These are phyloP conservation scores for Aureobasidium leucospermi DNA, from an alignment of 2,329 filamentous ascomycete genomes.

Conservation along the genomic window DNA sequence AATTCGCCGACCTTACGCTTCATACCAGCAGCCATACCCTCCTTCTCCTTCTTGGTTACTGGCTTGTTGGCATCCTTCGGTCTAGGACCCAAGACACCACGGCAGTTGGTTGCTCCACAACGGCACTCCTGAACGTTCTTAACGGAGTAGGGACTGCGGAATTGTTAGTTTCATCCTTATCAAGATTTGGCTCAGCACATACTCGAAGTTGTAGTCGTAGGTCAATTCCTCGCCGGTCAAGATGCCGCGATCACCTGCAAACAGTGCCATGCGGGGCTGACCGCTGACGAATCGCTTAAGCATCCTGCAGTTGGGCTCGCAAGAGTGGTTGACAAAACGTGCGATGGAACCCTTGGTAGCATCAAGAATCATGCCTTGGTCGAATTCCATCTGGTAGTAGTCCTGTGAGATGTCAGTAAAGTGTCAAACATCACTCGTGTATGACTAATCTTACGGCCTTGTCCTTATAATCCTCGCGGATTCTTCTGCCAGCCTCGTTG, in stretches of 20 bases:
- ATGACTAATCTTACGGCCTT: slow-evolving; percentile 61
- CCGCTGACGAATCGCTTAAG: slow-evolving; percentile 95
- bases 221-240: slow-evolving; percentile 94
- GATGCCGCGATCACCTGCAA: slow-evolving; percentile 82
- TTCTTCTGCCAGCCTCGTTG: slow-evolving; percentile 83
- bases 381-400: slow-evolving; percentile 98
- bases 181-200: slow-evolving; percentile 33
- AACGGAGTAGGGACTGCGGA: slow-evolving; percentile 47
- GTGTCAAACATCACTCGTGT: background rate
- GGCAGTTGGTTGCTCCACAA: slow-evolving; percentile 52
- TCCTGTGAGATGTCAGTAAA: slow-evolving; percentile 49
- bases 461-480: slow-evolving; percentile 89
- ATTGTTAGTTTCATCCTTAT: background rate
- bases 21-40: slow-evolving; percentile 13
- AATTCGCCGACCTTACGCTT: slow-evolving; percentile 13
- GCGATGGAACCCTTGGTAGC: slow-evolving; percentile 93
- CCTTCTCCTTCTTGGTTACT: slow-evolving; percentile 13
- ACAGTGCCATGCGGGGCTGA: slow-evolving; percentile 92
- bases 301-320: slow-evolving; percentile 89
- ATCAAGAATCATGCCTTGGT: slow-evolving; percentile 98
- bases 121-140: slow-evolving; percentile 57
- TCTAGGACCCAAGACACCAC: slow-evolving; percentile 52
- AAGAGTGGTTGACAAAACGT: slow-evolving; percentile 96
- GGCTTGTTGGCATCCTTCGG: slow-evolving; percentile 40
- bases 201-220: slow-evolving; percentile 80